Conservation (phyloP, 768 basidiomycete genomes). For the Arthromyces matolae region DNA sequence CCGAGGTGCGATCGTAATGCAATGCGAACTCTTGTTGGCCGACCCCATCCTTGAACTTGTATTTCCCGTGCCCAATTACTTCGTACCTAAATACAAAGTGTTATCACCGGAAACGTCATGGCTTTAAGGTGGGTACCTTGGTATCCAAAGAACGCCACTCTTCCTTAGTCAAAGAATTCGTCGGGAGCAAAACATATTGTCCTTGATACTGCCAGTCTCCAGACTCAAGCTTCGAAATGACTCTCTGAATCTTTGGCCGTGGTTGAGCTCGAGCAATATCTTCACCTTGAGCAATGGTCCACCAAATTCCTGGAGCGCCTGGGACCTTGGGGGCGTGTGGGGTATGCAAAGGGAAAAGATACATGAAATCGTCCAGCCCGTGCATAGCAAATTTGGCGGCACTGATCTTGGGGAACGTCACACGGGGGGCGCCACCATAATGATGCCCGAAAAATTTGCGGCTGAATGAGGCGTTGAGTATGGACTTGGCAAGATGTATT, state of each 20-base stretch:
- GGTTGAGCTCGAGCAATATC: background rate
- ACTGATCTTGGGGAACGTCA: conserved; percentile 23
- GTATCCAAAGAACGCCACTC: conserved; percentile 9
- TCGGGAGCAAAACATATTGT: conserved; percentile 10
- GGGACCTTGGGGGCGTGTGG: conserved; percentile 34
- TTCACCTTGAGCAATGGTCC: conserved; percentile 8
- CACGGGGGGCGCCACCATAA: conserved; percentile 34
- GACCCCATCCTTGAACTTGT: conserved; percentile 2
- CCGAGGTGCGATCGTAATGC: conserved; percentile 1
- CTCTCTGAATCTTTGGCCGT: conserved; percentile 1
- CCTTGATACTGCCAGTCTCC: conserved; percentile 18
- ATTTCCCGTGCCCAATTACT: conserved; percentile 7
- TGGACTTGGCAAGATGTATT: conserved; percentile 22
- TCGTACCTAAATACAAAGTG: conserved; percentile 1
- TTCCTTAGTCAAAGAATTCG: conserved; percentile 12
- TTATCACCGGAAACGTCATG: too few relatives aligned
- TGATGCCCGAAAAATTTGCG: conserved; percentile 26
- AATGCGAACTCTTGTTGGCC: conserved; percentile 11
- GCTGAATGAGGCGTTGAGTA: conserved; percentile 24
- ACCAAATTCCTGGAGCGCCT: conserved; percentile 32
- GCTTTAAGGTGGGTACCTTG: too few relatives aligned
- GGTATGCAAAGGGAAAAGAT: conserved; percentile 27
- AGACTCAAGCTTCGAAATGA: background rate
- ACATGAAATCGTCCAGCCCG: conserved; percentile 32
- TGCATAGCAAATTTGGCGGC: conserved; percentile 19